Evolutionary conservation across 768 basidiomycete genomes (phyloP).

Genomic region (Hygrophoropsis aurantiaca): DNA sequence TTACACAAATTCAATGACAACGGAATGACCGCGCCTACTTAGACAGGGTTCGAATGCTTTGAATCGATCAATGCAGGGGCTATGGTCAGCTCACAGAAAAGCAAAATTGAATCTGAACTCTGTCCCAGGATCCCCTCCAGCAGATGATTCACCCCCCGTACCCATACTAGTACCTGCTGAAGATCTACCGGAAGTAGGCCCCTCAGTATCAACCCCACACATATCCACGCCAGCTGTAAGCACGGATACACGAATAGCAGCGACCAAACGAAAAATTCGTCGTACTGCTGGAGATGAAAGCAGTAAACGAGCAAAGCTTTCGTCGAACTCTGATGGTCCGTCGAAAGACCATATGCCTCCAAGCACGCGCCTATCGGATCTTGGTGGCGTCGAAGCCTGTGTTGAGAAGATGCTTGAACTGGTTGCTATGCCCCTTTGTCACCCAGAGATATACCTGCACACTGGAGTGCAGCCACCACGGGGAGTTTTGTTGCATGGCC

Average conservation of each 20-base stretch:
- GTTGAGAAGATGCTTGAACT: slow-evolving; percentile 94
- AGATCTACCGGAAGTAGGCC: slow-evolving; percentile 10
- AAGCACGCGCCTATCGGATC: slow-evolving; percentile 70
- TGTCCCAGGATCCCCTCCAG: slow-evolving; percentile 6
- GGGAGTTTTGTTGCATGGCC: slow-evolving; percentile 91
- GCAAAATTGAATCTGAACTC: slow-evolving; percentile 70
- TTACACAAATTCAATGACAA: not conserved
- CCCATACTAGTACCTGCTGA: slow-evolving; percentile 15
- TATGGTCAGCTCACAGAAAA: slow-evolving; percentile 70
- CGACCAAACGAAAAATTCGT: slow-evolving; percentile 65
- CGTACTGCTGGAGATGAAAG: slow-evolving; percentile 48
- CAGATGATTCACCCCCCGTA: slow-evolving; percentile 27
- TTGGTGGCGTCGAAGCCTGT: slow-evolving; percentile 84
- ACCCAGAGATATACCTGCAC: slow-evolving; percentile 93
- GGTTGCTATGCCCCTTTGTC: slow-evolving; percentile 92
- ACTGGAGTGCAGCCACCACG: slow-evolving; percentile 91
- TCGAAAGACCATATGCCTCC: slow-evolving; percentile 75
- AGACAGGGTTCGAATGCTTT: slow-evolving; percentile 74
- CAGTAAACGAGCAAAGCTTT: slow-evolving; percentile 57
- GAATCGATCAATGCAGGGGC: slow-evolving; percentile 77
- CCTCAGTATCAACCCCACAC: slow-evolving; percentile 11
- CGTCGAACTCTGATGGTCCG: slow-evolving; percentile 21
- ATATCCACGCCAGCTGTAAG: slow-evolving; percentile 6
- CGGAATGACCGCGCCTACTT: slow-evolving; percentile 29
- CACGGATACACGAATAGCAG: slow-evolving; percentile 15